Conservation (phyloP, 306 rosid genomes). For the Inga oerstediana region DNA sequence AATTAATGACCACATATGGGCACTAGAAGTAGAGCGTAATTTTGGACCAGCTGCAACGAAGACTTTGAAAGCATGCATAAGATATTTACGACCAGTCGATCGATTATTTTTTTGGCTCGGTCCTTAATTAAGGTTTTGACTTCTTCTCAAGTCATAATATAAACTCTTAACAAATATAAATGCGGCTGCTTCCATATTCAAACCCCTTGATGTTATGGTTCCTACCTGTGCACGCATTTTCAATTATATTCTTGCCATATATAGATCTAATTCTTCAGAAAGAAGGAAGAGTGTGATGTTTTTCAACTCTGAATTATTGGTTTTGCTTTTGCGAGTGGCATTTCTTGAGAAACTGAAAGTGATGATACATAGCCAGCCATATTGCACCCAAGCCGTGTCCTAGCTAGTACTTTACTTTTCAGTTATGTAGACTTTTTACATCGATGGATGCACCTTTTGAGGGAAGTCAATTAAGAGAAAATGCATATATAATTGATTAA, state of each 20-base stretch:
- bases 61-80: conserved; percentile 21
- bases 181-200: conserved; percentile 16
- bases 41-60: conserved; percentile 14
- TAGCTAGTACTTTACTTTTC: not conserved
- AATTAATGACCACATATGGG: conserved; percentile 18
- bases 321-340: not conserved
- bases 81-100: not conserved
- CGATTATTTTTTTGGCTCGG: not conserved
- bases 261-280: not conserved
- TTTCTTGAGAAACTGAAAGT: not conserved
- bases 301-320: not conserved
- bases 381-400: not conserved
- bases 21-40: conserved; percentile 18
- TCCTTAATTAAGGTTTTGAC: conserved; percentile 24
- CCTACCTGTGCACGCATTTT: not conserved
- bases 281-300: not conserved
- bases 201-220: conserved; percentile 19
- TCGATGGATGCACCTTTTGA: not conserved
- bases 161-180: not conserved
- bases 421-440: not conserved
- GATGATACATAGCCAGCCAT: not conserved
- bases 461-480: not conserved
- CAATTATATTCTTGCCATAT: not conserved
- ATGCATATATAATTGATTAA: not conserved
- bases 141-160: not conserved